These are phyloP conservation scores for Chlorella sp. DNA, from an alignment of 139 green algal genomes.

Conservation along the genomic window DNA sequence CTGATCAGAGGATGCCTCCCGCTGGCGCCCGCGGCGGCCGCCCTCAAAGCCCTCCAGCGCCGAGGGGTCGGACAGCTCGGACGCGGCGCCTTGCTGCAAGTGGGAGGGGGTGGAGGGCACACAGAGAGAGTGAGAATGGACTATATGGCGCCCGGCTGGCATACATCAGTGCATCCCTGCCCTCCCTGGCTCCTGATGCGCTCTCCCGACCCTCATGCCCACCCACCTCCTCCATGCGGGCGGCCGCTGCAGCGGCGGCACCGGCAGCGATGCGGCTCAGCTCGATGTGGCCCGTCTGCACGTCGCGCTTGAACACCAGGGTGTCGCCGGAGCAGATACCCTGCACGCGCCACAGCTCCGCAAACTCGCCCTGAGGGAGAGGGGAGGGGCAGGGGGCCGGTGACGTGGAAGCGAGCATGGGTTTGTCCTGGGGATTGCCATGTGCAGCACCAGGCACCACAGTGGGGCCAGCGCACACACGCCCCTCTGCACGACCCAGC, in stretches of 20 bases:
- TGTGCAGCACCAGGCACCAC: too few species aligned
- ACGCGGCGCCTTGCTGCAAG: background rate
- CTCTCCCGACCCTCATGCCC: background rate
- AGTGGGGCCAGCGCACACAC: too few species aligned
- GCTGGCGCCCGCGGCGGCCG: background rate
- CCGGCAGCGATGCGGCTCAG: background rate
- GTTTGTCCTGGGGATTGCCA: too few species aligned
- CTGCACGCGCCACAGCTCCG: constrained; percentile 34
- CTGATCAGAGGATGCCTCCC: constrained; percentile 2
- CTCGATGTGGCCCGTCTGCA: constrained; percentile 7
- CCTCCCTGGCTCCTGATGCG: background rate
- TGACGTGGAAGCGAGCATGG: too few species aligned
- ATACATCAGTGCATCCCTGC: background rate
- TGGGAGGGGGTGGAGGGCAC: background rate
- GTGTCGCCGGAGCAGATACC: constrained; percentile 32
- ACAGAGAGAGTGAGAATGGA: background rate
- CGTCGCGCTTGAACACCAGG: constrained; percentile 34
- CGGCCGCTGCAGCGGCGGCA: background rate
- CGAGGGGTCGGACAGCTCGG: constrained; percentile 10
- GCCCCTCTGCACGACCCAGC: background rate
- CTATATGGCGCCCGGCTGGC: too few species aligned
- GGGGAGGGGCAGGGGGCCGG: background rate
- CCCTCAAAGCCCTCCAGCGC: background rate
- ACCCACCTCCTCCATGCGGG: constrained; percentile 10
- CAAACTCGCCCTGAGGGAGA: constrained; percentile 23